These are phyloP conservation scores for Kalanchoe fedtschenkoi DNA, from an alignment of 164 flowering plant species.

Conservation along the genomic window DNA sequence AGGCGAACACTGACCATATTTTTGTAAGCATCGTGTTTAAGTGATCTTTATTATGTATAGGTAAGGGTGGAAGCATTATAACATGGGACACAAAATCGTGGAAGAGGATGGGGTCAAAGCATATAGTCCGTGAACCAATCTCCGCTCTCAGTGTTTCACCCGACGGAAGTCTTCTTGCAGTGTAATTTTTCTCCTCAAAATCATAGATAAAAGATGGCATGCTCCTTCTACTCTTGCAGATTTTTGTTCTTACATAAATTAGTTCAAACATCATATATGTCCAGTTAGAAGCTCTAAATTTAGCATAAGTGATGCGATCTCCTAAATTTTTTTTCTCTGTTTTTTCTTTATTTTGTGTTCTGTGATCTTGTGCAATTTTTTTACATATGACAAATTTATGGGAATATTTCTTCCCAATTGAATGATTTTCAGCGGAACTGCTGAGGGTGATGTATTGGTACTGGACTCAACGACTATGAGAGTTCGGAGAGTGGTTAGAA, in stretches of 20 bases:
- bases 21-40: conserved; percentile 7
- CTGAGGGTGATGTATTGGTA: conserved; percentile 56
- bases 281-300: neutral
- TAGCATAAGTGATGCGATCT: too few species aligned
- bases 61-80: conserved; percentile 50
- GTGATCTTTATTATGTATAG: conserved; percentile 20
- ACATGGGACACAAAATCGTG: conserved; percentile 68
- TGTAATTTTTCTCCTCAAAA: conserved; percentile 33
- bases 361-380: neutral
- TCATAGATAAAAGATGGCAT: neutral
- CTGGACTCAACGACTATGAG: conserved; percentile 39
- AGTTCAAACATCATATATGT: neutral
- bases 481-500: conserved; percentile 30
- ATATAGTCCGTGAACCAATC: conserved; percentile 44
- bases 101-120: conserved; percentile 54
- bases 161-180: conserved; percentile 71
- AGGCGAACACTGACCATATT: neutral
- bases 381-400: neutral
- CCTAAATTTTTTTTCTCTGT: neutral
- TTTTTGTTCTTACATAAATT: neutral
- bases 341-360: neutral
- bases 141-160: conserved; percentile 70
- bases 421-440: conserved; percentile 61
- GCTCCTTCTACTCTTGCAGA: neutral
- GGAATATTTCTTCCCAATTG: conserved; percentile 6